Evolutionary conservation across 192 early-diverging fungal genomes (phyloP).

Genomic region (Kappamyces sp.): DNA sequence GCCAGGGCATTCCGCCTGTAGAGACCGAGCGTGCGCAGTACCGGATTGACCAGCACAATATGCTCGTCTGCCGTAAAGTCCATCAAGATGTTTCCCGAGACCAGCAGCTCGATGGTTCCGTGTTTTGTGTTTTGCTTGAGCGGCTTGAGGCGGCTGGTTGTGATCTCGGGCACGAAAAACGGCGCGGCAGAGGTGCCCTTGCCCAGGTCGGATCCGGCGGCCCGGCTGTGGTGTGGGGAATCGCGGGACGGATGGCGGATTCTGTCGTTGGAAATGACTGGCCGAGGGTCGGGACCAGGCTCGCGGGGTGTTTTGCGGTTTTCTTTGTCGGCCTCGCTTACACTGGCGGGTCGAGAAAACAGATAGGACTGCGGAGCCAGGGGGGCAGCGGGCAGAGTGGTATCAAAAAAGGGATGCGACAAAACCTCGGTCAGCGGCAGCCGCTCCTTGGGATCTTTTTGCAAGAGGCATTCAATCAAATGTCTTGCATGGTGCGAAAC

Average conservation of each 20-base stretch:
- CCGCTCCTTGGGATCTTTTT: slow-evolving; percentile 53
- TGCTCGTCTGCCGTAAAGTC: slow-evolving; percentile 38
- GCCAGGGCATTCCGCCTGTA: not conserved
- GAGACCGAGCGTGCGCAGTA: not conserved
- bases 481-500: slow-evolving; percentile 47
- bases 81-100: slow-evolving; percentile 28
- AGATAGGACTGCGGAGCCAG: slow-evolving; percentile 14
- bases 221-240: too few species aligned
- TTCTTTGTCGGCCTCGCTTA: not conserved
- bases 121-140: slow-evolving; percentile 46
- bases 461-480: slow-evolving; percentile 49
- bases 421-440: slow-evolving; percentile 42
- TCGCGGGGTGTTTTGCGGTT: slow-evolving; percentile 2
- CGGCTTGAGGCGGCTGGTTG: slow-evolving; percentile 40
- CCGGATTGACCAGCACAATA: slow-evolving; percentile 31
- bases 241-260: too few species aligned
- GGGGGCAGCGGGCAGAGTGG: slow-evolving; percentile 16
- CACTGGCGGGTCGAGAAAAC: not conserved
- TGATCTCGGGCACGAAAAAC: slow-evolving; percentile 17
- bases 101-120: slow-evolving; percentile 33
- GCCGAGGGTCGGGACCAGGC: not conserved
- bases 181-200: too few species aligned
- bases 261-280: slow-evolving; percentile 7
- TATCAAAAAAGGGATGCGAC: slow-evolving; percentile 51
- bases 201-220: too few species aligned